These are phyloP conservation scores for Tillandsia leiboldiana DNA, from an alignment of 176 grass and related monocot species.

Conservation along the genomic window DNA sequence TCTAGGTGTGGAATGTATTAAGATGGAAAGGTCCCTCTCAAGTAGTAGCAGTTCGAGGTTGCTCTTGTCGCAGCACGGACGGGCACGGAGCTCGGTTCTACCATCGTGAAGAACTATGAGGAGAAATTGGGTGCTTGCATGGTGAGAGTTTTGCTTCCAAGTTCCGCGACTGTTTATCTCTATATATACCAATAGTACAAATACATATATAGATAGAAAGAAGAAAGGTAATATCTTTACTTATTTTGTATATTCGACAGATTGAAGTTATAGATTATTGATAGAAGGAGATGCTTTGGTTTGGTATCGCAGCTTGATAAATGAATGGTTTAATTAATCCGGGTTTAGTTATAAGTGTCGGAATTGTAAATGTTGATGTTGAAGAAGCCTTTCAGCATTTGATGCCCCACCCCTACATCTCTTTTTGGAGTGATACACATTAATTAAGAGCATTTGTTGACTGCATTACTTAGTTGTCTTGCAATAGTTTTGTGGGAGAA, in stretches of 20 bases:
- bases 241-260: neutral
- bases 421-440: too few species aligned
- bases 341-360: constrained; percentile 6
- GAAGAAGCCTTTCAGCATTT: neutral
- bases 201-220: constrained; percentile 1
- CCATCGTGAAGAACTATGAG: neutral
- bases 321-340: constrained; percentile 11
- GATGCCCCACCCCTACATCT: too few species aligned
- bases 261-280: neutral
- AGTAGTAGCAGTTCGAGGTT: constrained; percentile 12
- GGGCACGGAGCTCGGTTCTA: constrained; percentile 4
- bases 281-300: constrained; percentile 7
- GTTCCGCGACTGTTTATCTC: neutral
- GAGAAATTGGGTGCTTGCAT: neutral
- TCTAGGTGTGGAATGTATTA: constrained; percentile 15
- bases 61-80: constrained; percentile 20
- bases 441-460: too few species aligned
- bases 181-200: neutral
- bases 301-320: constrained; percentile 6
- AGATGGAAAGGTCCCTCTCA: constrained; percentile 23
- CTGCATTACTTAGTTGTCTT: too few species aligned
- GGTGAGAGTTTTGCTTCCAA: constrained; percentile 15
- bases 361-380: constrained; percentile 26
- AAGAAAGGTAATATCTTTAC: neutral
- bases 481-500: too few species aligned